Evolutionary conservation across 495 filamentous ascomycete species (phyloP).

Genomic region (Podospora bellae-mahoneyi): DNA sequence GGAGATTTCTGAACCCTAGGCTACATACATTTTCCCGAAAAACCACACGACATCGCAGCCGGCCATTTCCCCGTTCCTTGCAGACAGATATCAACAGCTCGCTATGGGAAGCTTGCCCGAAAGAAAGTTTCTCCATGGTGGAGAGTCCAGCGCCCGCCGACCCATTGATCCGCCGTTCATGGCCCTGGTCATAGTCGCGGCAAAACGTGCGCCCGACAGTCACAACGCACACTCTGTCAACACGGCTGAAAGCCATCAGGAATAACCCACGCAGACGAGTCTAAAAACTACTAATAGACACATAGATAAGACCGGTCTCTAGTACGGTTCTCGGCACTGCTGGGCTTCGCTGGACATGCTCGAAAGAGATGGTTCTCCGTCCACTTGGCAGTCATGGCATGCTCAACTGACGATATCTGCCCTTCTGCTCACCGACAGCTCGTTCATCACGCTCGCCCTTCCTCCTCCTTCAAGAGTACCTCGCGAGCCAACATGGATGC

Average conservation of each 20-base stretch:
- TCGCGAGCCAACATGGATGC: background rate
- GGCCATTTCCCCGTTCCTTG: background rate
- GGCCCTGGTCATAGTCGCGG: background rate
- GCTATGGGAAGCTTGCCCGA: background rate
- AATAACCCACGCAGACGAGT: too few species aligned
- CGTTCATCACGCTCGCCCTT: background rate
- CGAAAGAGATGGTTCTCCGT: background rate
- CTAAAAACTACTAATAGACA: too few species aligned
- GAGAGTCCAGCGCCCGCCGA: background rate
- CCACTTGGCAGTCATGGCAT: background rate
- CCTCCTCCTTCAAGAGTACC: background rate
- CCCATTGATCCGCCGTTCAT: background rate
- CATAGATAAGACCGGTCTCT: background rate
- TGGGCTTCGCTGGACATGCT: background rate
- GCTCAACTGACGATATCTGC: constrained; percentile 3
- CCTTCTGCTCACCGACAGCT: constrained; percentile 13
- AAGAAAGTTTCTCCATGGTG: background rate
- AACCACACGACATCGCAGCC: background rate
- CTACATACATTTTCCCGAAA: background rate
- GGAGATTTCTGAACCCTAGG: background rate
- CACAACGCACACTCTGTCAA: too few species aligned
- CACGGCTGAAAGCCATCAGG: too few species aligned
- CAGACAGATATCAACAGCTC: background rate
- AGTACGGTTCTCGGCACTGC: too few species aligned
- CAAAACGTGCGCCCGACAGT: background rate